Conservation (phyloP, 2,329 filamentous ascomycete genomes). For the Ceratocystis alfenasii region DNA sequence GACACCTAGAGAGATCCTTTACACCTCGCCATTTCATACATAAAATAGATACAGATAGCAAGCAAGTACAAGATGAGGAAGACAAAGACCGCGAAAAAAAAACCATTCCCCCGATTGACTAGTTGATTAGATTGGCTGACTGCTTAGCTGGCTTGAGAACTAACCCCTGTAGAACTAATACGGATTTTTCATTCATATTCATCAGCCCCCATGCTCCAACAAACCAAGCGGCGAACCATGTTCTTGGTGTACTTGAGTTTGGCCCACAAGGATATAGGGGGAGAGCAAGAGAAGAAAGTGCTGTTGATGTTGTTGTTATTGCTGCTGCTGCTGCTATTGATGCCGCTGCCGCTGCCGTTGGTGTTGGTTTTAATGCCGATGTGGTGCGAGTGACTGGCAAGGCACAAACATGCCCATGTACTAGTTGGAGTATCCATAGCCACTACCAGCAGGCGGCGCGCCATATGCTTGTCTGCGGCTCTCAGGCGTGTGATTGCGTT, state of each 20-base stretch:
- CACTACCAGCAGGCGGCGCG: slow-evolving; percentile 19
- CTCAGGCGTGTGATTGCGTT: slow-evolving; percentile 44
- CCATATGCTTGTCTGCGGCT: slow-evolving; percentile 39
- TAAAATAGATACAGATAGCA: slow-evolving; percentile 13
- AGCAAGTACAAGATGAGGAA: slow-evolving; percentile 10
- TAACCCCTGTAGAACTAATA: not conserved
- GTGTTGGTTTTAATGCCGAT: no score
- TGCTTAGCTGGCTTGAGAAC: slow-evolving; percentile 7
- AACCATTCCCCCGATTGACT: not conserved
- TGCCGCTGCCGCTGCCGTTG: no score
- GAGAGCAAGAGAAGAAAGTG: slow-evolving; percentile 11
- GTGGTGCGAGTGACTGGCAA: no score
- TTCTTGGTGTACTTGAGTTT: not conserved
- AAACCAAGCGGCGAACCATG: not conserved
- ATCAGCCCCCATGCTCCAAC: not conserved
- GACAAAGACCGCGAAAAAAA: slow-evolving; percentile 8
- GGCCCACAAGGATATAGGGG: slow-evolving; percentile 1
- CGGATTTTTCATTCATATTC: not conserved
- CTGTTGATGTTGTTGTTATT: no score
- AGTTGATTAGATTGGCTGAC: not conserved
- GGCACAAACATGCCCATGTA: slow-evolving; percentile 15
- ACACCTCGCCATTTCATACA: slow-evolving; percentile 17
- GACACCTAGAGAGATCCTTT: not conserved
- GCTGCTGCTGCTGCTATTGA: no score
- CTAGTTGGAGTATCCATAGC: slow-evolving; percentile 23